Percentiles rank a stretch among this genome's conserved stretches.
Evolutionary conservation across 768 basidiomycete species (phyloP).

Genomic region (Lenzites betulinus): DNA sequence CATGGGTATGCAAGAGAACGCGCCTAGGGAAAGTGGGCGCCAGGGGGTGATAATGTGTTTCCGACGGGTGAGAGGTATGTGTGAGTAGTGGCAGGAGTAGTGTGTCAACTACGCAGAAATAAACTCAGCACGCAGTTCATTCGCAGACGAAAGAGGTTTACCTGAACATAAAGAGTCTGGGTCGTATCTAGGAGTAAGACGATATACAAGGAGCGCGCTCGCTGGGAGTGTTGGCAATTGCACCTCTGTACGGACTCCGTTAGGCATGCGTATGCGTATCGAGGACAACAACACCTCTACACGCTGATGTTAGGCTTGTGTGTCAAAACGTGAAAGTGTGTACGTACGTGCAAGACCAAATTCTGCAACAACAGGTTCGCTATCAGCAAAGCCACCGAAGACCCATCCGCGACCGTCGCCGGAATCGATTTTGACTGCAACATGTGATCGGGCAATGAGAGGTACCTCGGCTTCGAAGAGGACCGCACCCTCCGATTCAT

Average conservation of each 20-base stretch:
- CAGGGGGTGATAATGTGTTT: conserved; percentile 71
- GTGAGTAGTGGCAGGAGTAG: conserved; percentile 66
- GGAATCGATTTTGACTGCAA: conserved; percentile 55
- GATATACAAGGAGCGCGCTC: conserved; percentile 68
- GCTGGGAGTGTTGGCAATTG: conserved; percentile 58
- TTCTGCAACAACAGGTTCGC: conserved; percentile 35
- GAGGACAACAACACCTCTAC: conserved; percentile 12
- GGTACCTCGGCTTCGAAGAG: conserved; percentile 57
- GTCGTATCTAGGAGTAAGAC: conserved; percentile 40
- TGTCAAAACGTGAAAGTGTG: background rate
- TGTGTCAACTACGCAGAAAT: conserved; percentile 39
- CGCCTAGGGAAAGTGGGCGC: conserved; percentile 32
- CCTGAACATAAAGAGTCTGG: conserved; percentile 32
- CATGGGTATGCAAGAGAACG: conserved; percentile 68
- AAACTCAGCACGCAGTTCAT: background rate
- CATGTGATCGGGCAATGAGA: conserved; percentile 36
- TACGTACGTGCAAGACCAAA: conserved; percentile 48
- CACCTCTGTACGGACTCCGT: conserved; percentile 44
- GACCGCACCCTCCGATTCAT: conserved; percentile 75
- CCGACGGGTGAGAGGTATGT: conserved; percentile 58
- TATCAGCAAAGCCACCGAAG: conserved; percentile 50
- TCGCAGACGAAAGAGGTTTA: conserved; percentile 3
- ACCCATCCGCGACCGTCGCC: conserved; percentile 64
- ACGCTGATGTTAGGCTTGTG: background rate
- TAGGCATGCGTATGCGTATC: conserved; percentile 12